Percentiles rank a stretch among this genome's conserved stretches.
Conservation (phyloP, 2,329 filamentous ascomycete genomes). For the Ascomycota sp. region DNA sequence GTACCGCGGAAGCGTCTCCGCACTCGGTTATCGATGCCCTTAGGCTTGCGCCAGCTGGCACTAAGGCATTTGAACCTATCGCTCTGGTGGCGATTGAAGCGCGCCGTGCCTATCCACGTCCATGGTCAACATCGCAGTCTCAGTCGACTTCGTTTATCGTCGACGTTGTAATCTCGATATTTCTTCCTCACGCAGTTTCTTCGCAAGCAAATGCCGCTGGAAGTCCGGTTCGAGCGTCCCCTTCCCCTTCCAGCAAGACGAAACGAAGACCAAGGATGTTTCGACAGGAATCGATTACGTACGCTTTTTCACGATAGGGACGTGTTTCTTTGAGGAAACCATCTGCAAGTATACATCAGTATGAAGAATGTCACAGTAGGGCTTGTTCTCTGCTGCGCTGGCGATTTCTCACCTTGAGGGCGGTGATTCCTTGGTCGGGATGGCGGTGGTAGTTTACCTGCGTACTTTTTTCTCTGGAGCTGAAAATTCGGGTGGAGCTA, state of each 20-base stretch:
- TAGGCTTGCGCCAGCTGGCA: constrained; percentile 92
- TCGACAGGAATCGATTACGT: constrained; percentile 26
- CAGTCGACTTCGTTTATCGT: constrained; percentile 15
- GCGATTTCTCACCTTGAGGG: constrained; percentile 17
- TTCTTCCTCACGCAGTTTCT: too few species aligned
- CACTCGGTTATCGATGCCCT: constrained; percentile 98
- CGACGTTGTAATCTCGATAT: not conserved
- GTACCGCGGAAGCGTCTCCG: constrained; percentile 92
- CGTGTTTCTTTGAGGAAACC: constrained; percentile 98
- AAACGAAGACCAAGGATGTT: not conserved
- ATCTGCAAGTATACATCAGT: constrained; percentile 36
- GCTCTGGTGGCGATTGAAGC: constrained; percentile 92
- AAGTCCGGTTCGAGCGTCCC: not conserved
- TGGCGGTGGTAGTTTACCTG: constrained; percentile 14
- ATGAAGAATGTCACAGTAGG: constrained; percentile 2
- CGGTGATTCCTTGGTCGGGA: constrained; percentile 13
- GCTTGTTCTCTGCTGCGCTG: too few species aligned
- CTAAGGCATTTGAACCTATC: constrained; percentile 88
- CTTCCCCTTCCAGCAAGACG: not conserved
- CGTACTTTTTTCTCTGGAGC: constrained; percentile 12
- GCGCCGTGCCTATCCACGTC: constrained; percentile 48
- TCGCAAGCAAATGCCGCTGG: too few species aligned
- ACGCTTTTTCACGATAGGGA: constrained; percentile 99
- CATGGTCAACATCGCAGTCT: constrained; percentile 7
- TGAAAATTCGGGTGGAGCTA: constrained; percentile 15